Percentiles rank a stretch among this genome's conserved stretches.
phyloP scores from a whole-genome alignment of 192 early-diverging fungal species.

The Radiomyces spectabilis region DNA sequence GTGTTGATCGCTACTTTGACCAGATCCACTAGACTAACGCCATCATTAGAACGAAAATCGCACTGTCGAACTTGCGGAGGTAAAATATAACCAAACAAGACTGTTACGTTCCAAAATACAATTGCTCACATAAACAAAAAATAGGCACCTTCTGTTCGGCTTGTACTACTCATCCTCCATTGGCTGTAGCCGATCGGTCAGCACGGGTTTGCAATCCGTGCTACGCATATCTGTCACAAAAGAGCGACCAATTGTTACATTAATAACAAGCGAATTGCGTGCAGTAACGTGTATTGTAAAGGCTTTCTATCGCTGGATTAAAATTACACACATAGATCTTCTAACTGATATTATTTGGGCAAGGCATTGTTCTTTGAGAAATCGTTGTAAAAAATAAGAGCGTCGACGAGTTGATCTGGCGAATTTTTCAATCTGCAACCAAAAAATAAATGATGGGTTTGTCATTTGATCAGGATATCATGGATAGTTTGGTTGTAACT shows the following conservation, averaged over 20 bases:
- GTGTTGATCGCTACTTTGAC: background rate
- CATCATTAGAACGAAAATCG: conserved; percentile 38
- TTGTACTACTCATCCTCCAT: no score
- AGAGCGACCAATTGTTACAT: no score
- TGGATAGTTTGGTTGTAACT: background rate
- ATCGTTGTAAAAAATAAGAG: conserved; percentile 72
- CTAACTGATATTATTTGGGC: no score
- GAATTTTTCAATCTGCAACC: conserved; percentile 24
- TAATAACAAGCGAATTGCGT: no score
- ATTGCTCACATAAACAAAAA: no score
- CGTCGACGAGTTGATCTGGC: conserved; percentile 54
- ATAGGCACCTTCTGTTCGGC: no score
- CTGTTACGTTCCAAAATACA: background rate
- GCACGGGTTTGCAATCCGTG: no score
- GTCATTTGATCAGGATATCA: background rate
- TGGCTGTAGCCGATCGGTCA: no score
- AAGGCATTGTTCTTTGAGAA: conserved; percentile 37
- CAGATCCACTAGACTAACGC: background rate
- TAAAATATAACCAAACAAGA: conserved; percentile 3
- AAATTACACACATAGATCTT: no score
- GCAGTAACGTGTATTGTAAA: no score
- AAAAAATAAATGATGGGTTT: background rate
- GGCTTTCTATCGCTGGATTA: no score
- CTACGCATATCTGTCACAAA: no score
- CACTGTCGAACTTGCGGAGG: conserved; percentile 51